phyloP scores from a whole-genome alignment of 371 early-diverging fungal genomes.

The Mortierella sp. region DNA sequence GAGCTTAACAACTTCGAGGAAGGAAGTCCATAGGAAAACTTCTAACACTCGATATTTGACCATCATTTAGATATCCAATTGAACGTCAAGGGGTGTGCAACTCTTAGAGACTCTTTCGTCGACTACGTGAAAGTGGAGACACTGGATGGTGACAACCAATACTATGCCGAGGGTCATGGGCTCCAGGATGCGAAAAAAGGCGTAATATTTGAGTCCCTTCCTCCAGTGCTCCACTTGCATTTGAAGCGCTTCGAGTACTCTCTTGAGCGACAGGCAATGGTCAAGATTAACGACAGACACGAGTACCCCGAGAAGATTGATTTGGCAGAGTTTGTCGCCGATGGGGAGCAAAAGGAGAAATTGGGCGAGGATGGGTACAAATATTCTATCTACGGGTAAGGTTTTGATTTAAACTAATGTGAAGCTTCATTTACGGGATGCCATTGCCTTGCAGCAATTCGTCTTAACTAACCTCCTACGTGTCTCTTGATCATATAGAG shows the following conservation, averaged over 20 bases:
- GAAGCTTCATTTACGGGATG: neutral
- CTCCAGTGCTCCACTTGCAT: conserved; percentile 98
- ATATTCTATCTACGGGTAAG: conserved; percentile 89
- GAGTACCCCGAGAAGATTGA: conserved; percentile 95
- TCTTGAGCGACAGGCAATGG: conserved; percentile 90
- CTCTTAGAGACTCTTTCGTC: conserved; percentile 91
- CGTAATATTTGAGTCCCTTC: conserved; percentile 94
- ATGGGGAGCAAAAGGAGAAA: conserved; percentile 67
- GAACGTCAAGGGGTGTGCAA: conserved; percentile 94
- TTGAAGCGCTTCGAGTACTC: conserved; percentile 99
- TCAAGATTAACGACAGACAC: conserved; percentile 99
- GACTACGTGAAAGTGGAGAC: conserved; percentile 93
- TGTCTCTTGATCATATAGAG: conserved; percentile 62
- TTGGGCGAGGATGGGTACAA: conserved; percentile 71
- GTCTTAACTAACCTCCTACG: neutral
- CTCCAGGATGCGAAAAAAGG: conserved; percentile 98
- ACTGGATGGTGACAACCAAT: conserved; percentile 98
- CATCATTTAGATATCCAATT: conserved; percentile 87
- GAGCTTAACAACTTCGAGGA: neutral
- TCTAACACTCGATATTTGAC: neutral
- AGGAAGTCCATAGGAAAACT: neutral
- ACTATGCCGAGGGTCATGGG: conserved; percentile 97
- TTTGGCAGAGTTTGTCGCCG: conserved; percentile 84
- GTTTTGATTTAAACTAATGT: neutral
- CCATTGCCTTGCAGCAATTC: neutral